phyloP scores from a whole-genome alignment of 495 filamentous ascomycete genomes.

The Pyronema omphalodes region DNA sequence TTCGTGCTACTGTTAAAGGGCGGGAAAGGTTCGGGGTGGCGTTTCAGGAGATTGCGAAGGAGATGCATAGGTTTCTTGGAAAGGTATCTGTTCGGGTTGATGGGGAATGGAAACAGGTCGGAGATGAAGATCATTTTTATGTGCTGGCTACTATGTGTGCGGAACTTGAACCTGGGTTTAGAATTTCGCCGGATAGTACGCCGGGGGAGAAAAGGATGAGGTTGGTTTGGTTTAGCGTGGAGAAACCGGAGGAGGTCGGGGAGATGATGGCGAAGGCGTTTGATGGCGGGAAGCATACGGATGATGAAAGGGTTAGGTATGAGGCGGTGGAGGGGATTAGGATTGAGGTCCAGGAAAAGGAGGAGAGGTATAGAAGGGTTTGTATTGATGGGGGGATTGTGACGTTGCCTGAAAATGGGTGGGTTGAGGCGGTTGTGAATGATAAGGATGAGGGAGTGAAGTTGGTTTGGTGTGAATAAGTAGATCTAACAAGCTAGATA shows the following conservation, averaged over 20 bases:
- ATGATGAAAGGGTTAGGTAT: slow-evolving; percentile 44
- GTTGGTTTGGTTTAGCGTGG: slow-evolving; percentile 50
- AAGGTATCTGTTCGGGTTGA: neutral
- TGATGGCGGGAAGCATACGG: slow-evolving; percentile 50
- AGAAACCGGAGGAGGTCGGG: slow-evolving; percentile 42
- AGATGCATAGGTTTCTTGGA: slow-evolving; percentile 47
- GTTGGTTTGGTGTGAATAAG: slow-evolving; percentile 9
- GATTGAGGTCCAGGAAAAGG: slow-evolving; percentile 40
- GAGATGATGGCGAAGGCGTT: slow-evolving; percentile 61
- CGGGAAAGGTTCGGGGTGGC: slow-evolving; percentile 65
- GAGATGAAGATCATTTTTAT: slow-evolving; percentile 41
- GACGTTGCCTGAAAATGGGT: slow-evolving; percentile 46
- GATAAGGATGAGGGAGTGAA: slow-evolving; percentile 1
- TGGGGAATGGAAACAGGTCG: neutral
- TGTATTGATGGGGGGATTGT: slow-evolving; percentile 84
- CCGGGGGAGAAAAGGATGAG: slow-evolving; percentile 49
- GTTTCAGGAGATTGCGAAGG: slow-evolving; percentile 50
- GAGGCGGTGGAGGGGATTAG: slow-evolving; percentile 44
- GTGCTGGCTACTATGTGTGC: slow-evolving; percentile 56
- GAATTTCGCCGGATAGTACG: slow-evolving; percentile 49
- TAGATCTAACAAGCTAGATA: neutral
- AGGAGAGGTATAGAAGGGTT: slow-evolving; percentile 57
- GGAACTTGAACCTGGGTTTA: slow-evolving; percentile 60
- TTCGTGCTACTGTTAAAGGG: slow-evolving; percentile 53
- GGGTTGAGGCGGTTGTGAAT: slow-evolving; percentile 40